Evolutionary conservation across 192 early-diverging fungal species (phyloP), one percentile per base, ranked within the genome.

Genomic region (Backusella australiensis): DNA sequence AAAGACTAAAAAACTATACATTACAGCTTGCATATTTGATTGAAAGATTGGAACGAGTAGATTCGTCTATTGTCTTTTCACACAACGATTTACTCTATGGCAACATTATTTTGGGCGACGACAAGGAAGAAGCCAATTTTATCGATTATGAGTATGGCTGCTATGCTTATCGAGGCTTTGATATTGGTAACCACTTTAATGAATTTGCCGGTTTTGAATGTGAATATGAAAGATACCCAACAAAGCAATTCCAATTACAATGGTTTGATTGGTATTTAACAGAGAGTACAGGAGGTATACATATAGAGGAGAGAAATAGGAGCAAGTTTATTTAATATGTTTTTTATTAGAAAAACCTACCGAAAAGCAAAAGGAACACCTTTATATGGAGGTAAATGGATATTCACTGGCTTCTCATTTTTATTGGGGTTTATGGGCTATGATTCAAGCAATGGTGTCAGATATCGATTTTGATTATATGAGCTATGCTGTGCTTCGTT

Each of bases 381-480:
- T 97, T 46, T 95, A 93, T 79, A 72, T 80, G 6, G 96, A 97
- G 74, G 95, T 96, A 36, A 86, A 90, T 77, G 84, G 89, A 71
- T 97, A 94, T 83, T 90, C 92, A 56, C 85, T 97, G 52, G 94
- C 94, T 1, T 95, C 96, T 12, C 97, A 98, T 80, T 91, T 93
- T 72, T 98, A 94, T 80, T 98, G 97, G 97, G 93, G 89, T 26
- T 73, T 91, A 21, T 93, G 91, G 92, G 92, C 85, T 4, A 77
- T 95, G 75, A 86, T 92, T 34, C 96, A 98, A 83, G 94, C 94
- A 4, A 87, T 90, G 32, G 83, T 96, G 26, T 96, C 95, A 7
- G 95, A 97, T 79, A 91, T 98, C 23, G 96, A 97, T 80, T 98
- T 98, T 91, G 94, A 96, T 78, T 98, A 98, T 78, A 90, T 93